A percentile compares a stretch with the other conserved stretches of the same genome.
phyloP scores from a whole-genome alignment of 257 asterid genomes.

The Jacaranda copaia region DNA sequence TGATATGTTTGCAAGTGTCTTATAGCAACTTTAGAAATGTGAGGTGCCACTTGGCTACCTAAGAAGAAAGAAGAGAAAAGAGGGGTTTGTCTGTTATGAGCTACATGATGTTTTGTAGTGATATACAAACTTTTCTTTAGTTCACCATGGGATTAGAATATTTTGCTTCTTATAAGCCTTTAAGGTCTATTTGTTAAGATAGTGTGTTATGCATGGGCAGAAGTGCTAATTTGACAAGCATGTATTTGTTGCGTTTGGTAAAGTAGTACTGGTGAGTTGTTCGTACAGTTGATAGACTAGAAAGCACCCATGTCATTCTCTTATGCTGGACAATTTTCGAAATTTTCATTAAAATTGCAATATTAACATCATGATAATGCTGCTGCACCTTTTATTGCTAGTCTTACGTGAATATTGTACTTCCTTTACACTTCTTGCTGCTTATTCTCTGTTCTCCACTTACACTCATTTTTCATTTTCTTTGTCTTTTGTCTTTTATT shows the following conservation, averaged over 20 bases:
- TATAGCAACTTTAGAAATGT: not conserved
- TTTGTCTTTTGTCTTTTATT: not conserved
- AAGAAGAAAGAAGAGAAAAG: not conserved
- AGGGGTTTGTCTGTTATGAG: not conserved
- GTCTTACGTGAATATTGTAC: not conserved
- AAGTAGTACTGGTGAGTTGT: not conserved
- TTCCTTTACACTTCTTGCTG: not conserved
- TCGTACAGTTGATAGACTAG: not conserved
- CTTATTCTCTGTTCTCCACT: not conserved
- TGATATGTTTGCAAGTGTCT: not conserved
- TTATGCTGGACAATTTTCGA: not conserved
- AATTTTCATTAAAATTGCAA: not conserved
- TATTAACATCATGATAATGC: not conserved
- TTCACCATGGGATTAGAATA: not conserved
- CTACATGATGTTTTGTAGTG: not conserved
- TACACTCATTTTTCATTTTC: not conserved
- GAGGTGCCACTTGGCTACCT: constrained; percentile 12
- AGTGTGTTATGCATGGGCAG: not conserved
- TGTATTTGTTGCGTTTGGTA: not conserved
- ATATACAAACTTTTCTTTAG: not conserved
- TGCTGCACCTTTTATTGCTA: not conserved
- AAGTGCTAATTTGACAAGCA: not conserved
- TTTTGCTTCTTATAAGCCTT: not conserved
- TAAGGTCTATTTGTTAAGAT: constrained; percentile 3
- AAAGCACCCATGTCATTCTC: constrained; percentile 2